phyloP scores from a whole-genome alignment of 2,329 filamentous ascomycete genomes.

The Fusarium newnesense region DNA sequence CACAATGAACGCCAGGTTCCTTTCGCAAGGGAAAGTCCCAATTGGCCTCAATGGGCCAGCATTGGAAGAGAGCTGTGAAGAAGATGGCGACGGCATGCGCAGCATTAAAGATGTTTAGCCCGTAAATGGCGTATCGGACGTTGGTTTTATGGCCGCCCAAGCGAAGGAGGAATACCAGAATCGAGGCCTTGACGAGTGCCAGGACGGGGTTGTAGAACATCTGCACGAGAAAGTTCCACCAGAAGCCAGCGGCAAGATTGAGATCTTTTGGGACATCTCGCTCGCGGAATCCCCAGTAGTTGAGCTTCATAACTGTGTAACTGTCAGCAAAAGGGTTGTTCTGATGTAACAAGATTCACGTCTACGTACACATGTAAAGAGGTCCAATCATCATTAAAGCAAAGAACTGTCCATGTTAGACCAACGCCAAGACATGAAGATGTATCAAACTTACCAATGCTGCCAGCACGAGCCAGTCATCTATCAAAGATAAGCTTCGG shows the following conservation, averaged over 20 bases:
- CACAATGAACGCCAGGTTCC: conserved; percentile 46
- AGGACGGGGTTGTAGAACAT: conserved; percentile 58
- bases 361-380: conserved; percentile 29
- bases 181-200: conserved; percentile 57
- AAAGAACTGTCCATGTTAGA: conserved; percentile 21
- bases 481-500: background rate
- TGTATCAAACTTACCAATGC: conserved; percentile 6
- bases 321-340: accelerated
- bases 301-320: conserved; percentile 44
- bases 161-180: conserved; percentile 57
- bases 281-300: conserved; percentile 47
- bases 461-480: conserved; percentile 26
- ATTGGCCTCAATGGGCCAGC: conserved; percentile 48
- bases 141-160: conserved; percentile 52
- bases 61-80: conserved; percentile 53
- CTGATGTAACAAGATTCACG: accelerated
- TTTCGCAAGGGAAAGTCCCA: conserved; percentile 44
- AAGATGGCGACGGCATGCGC: conserved; percentile 50
- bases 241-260: conserved; percentile 33
- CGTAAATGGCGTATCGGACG: conserved; percentile 23
- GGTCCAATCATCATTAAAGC: conserved; percentile 31
- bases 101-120: conserved; percentile 41
- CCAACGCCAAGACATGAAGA: accelerated
- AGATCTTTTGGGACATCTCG: conserved; percentile 37
- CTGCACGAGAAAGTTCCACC: conserved; percentile 54